Evolutionary conservation across 2,329 filamentous ascomycete species (phyloP), one percentile per base, ranked within the genome.

Genomic region (Arthrinium phaeospermum): DNA sequence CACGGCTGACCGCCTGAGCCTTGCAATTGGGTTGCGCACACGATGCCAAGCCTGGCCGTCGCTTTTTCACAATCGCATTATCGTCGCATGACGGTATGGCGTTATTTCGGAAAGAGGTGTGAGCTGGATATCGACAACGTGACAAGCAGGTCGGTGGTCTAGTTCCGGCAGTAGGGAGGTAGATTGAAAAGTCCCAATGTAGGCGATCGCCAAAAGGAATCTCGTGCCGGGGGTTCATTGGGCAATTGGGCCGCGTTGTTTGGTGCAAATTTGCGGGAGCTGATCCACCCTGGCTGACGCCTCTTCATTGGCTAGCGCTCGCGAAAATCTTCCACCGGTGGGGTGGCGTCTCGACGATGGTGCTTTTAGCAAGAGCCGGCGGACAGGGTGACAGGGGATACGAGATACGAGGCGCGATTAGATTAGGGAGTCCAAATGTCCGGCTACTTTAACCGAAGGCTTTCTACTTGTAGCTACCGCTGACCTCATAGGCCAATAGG

Each of bases 1-100:
- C 44, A 47, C 45, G 67, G 45, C 67, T 30, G 44, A 19, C 45
- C 22, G 27, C 27, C 24, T 37, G 19, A 37, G 67, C 30, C 45
- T 24, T 37, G 67, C 67, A 30, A 41, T 69, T 34, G 67, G 27
- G 8, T 41, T 14, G 30, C 12, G 45, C 67, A 49, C 19, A 30
- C 22, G 34, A 41, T n/a, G 67, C 67, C 67, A 69, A 69, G 27
- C 67, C 67, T 14, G 67, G 45, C 67, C 45, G 34, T n/a, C 10
- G 45, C 44, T 30, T 16, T 16, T 45, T 49, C 27, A 69, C 34
- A 19, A 34, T 24, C 67, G 45, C 67, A 49, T 69, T 49, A 14
- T 49, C 27, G 67, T 69, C 45, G 45, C 67, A 37, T 34, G 30
- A 37, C 45, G 27, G 16, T 49, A 49, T 34, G 27, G 10, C 30